Conservation (phyloP, 257 asterid species). For the Solanum paucissectum region DNA sequence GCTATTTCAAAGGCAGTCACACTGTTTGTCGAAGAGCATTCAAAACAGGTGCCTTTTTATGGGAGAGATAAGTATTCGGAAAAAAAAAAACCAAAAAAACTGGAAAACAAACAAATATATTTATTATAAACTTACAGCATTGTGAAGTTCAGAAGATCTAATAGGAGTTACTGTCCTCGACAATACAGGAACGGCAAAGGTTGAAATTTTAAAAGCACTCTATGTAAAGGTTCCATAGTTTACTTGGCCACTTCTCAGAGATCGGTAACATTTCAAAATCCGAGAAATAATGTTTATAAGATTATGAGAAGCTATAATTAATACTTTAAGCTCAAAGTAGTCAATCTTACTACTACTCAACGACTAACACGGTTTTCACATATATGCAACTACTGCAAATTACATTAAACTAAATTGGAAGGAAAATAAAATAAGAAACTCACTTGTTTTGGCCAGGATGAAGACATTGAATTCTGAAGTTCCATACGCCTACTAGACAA, state of each 20-base stretch:
- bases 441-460: slow-evolving; percentile 97
- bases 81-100: too few species aligned
- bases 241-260: not conserved
- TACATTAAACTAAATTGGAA: not conserved
- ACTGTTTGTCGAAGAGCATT: not conserved
- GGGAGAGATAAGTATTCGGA: not conserved
- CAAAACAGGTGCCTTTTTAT: not conserved
- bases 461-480: slow-evolving; percentile 87
- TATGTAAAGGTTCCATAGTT: not conserved
- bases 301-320: not conserved
- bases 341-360: not conserved
- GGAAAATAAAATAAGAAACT: slow-evolving; percentile 12
- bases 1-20: not conserved
- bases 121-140: not conserved
- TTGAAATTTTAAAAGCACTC: not conserved
- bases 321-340: not conserved
- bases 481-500: slow-evolving; percentile 64
- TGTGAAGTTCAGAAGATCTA: not conserved
- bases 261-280: not conserved
- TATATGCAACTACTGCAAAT: not conserved
- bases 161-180: not conserved
- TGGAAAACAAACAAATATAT: not conserved
- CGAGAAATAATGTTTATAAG: not conserved
- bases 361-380: not conserved
- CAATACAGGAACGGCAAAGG: not conserved